Base-by-base conservation (phyloP, 495 filamentous ascomycete species). In the Penicillium angulare region DNA sequence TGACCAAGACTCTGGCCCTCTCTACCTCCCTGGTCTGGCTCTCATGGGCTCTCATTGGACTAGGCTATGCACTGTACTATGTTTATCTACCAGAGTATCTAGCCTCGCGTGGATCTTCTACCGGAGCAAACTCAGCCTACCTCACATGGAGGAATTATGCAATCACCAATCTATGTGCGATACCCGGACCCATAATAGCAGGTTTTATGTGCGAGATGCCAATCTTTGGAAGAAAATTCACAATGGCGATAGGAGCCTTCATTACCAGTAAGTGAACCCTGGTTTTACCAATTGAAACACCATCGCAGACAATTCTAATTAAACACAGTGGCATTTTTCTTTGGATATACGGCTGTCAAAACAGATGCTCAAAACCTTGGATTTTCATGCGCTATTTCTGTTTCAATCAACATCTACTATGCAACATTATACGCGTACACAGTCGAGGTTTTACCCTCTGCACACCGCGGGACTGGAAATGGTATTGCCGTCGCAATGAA, bases 351-450 rank as follows among this genome's bases (percentile, higher is more conserved):
- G 0, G 65, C 71, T 46, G 62, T 77, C 22, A 68, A 58, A 31
- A 73, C 64, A 23, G 49, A 57, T 0, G 66, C 68, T 3, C 65
- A 75, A 56, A 77, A 75, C 47, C 23, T 77, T 7, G 68, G 72
- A 1, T 63, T 74, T 4, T 64, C 63, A 3, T 66, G 66, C 15
- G 71, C 72, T 0, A 76, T 76, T 27, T 67, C 65, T 0, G 70
- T 71, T 0, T 62, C 68, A 2, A 69, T 67, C 17, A 71, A 75
- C 44, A 76, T 78, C 31, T 78, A 74, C 58, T 78, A 78, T 40
- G 71, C 66, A 8, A 74, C 71, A 2, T 66, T 75, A 0, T 77
- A 77, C 45, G 73, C 72, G 7, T 77, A 75, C 46, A 77, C 73
- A 0, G 69, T 72, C 3, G 73, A 76, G 38, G 68, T 76, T 20